These are phyloP conservation scores for Ambrosia trifida DNA, from an alignment of 129 eudicot species.

Conservation along the genomic window DNA sequence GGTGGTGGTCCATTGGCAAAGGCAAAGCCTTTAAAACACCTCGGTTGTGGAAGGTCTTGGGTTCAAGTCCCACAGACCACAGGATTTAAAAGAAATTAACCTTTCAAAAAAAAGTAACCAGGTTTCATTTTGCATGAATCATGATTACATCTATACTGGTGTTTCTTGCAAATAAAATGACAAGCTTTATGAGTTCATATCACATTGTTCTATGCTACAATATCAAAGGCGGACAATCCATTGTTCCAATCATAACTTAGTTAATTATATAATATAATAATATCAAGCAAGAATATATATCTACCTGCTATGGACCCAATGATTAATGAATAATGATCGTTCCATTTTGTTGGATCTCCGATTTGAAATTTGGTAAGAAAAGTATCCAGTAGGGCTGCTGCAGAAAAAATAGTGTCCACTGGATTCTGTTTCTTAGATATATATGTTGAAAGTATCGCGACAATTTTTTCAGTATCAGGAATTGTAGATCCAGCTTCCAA, in stretches of 20 bases:
- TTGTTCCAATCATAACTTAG: not conserved
- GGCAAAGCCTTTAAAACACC: too few relatives aligned
- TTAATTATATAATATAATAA: not conserved
- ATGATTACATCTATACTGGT: not conserved
- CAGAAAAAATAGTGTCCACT: conserved; percentile 57
- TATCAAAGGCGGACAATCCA: conserved; percentile 2
- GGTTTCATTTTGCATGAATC: conserved; percentile 8
- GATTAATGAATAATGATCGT: conserved; percentile 45
- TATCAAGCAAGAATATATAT: conserved; percentile 9
- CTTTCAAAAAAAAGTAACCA: too few relatives aligned
- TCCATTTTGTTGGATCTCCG: conserved; percentile 51
- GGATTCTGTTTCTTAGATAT: conserved; percentile 59
- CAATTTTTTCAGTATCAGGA: conserved; percentile 49
- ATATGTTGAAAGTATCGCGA: conserved; percentile 56
- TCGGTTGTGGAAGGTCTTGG: too few relatives aligned
- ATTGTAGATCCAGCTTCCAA: conserved; percentile 44
- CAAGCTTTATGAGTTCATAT: conserved; percentile 20
- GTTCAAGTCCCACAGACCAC: too few relatives aligned
- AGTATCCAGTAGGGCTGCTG: conserved; percentile 58
- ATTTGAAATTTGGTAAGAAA: conserved; percentile 55
- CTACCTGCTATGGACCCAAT: conserved; percentile 67
- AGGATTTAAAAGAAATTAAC: too few relatives aligned
- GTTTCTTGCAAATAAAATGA: conserved; percentile 14
- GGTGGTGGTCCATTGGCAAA: too few relatives aligned
- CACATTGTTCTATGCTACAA: conserved; percentile 4